Conservation (phyloP, 345 rosid species). For the Lumnitzera racemosa region DNA sequence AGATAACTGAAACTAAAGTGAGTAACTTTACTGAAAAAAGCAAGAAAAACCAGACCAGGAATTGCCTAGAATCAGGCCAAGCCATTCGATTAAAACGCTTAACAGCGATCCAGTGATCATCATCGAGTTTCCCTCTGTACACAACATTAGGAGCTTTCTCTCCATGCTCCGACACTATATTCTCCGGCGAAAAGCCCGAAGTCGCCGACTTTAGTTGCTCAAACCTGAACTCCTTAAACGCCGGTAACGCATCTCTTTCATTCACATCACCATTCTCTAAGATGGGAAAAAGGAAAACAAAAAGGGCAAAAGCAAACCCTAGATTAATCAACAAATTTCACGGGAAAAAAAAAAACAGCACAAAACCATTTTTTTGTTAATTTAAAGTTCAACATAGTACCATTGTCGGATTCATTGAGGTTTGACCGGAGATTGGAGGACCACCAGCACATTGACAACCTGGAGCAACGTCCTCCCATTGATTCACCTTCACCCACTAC, state of each 20-base stretch:
- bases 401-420: conserved; percentile 66
- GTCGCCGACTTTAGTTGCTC: conserved; percentile 35
- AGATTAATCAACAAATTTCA: too few relatives aligned
- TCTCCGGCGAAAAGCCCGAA: conserved; percentile 28
- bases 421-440: conserved; percentile 59
- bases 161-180: conserved; percentile 36
- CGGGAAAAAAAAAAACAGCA: too few relatives aligned
- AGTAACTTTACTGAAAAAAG: not conserved
- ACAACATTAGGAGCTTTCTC: conserved; percentile 37
- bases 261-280: conserved; percentile 25
- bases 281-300: not conserved
- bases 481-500: not conserved
- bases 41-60: not conserved
- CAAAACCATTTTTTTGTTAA: too few relatives aligned
- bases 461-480: conserved; percentile 97
- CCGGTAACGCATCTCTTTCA: conserved; percentile 19
- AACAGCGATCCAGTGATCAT: conserved; percentile 31
- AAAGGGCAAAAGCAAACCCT: not conserved
- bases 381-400: conserved; percentile 20
- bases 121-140: conserved; percentile 34
- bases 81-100: conserved; percentile 33
- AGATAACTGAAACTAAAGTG: not conserved
- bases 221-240: conserved; percentile 31
- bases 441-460: conserved; percentile 82
- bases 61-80: conserved; percentile 47